Evolutionary conservation across 2,329 filamentous ascomycete genomes (phyloP).

Genomic region (Botrytis sinoallii): DNA sequence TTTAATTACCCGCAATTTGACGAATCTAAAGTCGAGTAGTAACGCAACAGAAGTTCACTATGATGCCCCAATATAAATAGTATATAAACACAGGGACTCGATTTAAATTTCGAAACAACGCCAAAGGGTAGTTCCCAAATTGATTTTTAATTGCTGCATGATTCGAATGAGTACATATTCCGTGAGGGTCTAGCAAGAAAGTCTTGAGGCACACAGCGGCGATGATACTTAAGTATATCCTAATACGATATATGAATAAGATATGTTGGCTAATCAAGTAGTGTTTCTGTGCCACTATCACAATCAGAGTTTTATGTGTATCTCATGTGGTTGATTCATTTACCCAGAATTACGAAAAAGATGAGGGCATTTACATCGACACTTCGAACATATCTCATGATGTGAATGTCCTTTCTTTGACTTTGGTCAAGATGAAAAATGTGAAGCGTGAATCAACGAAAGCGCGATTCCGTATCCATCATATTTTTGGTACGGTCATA

Average conservation of each 20-base stretch:
- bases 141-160: neutral
- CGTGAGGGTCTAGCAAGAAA: neutral
- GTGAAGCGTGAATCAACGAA: neutral
- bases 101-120: neutral
- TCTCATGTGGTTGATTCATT: neutral
- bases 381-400: too few species aligned
- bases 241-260: neutral
- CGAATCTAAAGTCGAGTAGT: neutral
- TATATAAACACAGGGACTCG: fast-evolving
- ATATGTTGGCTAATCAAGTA: neutral
- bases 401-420: neutral
- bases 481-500: neutral
- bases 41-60: neutral
- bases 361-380: neutral
- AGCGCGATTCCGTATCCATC: neutral
- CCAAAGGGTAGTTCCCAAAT: too few species aligned
- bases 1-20: neutral
- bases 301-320: neutral
- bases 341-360: neutral
- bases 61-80: neutral
- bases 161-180: too few species aligned
- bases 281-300: neutral
- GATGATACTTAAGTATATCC: neutral
- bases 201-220: too few species aligned
- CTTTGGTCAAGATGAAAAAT: neutral